Percentiles rank a stretch among this genome's conserved stretches.
Conservation (phyloP, 345 rosid genomes). For the Eucalyptus camaldulensis region DNA sequence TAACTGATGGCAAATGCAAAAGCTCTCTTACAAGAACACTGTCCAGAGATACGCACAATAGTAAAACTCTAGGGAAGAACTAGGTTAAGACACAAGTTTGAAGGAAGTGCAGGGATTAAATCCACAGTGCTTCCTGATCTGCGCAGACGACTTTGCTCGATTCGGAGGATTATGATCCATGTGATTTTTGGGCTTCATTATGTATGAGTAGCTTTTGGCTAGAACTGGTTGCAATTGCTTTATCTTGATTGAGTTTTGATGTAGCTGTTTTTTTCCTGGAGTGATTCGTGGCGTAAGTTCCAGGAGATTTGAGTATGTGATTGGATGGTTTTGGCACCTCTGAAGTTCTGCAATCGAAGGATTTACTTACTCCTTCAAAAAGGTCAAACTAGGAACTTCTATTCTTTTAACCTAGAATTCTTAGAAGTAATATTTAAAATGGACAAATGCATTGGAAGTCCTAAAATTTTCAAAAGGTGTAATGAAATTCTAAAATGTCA, state of each 20-base stretch:
- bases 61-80: neutral
- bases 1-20: neutral
- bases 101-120: neutral
- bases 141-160: neutral
- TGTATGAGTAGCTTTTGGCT: neutral
- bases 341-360: neutral
- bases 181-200: neutral
- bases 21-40: neutral
- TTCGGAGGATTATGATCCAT: neutral
- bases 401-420: neutral
- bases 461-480: no score
- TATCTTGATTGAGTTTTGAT: neutral
- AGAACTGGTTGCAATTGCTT: neutral
- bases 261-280: neutral
- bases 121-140: neutral
- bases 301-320: neutral
- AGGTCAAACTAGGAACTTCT: neutral
- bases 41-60: neutral
- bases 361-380: neutral
- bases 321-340: neutral
- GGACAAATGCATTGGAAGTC: neutral
- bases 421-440: neutral
- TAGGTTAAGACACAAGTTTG: neutral
- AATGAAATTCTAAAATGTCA: accelerated
- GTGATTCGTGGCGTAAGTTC: neutral